Evolutionary conservation across 805 yeast species (phyloP).

Genomic region (Starmerella sp.): DNA sequence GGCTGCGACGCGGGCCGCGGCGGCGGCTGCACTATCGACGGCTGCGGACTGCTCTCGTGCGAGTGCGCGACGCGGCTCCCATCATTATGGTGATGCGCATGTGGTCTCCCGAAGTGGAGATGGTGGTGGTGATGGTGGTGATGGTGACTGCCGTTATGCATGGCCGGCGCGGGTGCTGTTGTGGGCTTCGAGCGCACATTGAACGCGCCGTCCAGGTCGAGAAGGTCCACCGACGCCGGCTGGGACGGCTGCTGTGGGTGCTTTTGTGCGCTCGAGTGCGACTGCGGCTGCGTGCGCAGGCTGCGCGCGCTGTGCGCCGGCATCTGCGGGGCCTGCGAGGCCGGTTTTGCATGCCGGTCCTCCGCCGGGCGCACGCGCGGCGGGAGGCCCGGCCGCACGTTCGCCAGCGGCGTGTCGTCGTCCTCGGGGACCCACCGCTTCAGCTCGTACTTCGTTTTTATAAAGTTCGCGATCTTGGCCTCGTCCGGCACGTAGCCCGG

Average conservation of each 20-base stretch:
- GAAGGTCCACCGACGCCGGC: slow-evolving; percentile 15
- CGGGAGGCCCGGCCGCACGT: slow-evolving; percentile 9
- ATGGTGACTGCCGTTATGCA: neutral
- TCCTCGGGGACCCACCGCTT: slow-evolving; percentile 67
- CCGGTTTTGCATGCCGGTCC: neutral
- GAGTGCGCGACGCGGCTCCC: slow-evolving; percentile 15
- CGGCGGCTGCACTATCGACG: neutral
- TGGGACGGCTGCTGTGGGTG: neutral
- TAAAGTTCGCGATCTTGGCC: slow-evolving; percentile 75
- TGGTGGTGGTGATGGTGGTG: neutral
- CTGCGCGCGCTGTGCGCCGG: too few species aligned
- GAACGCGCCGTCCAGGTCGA: slow-evolving; percentile 12
- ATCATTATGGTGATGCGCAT: neutral
- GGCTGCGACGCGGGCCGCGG: slow-evolving; percentile 19
- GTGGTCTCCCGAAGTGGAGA: neutral
- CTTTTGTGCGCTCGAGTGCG: too few species aligned
- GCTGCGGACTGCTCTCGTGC: neutral
- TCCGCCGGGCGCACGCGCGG: slow-evolving; percentile 4
- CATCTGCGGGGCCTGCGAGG: too few species aligned
- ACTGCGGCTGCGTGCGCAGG: too few species aligned
- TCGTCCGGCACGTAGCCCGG: slow-evolving; percentile 65
- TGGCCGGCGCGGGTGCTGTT: neutral
- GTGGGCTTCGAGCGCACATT: neutral
- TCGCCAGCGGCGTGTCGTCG: slow-evolving; percentile 21
- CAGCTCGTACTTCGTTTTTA: slow-evolving; percentile 81